Base-by-base conservation (phyloP, 140 eudicot genomes). In the Erigeron philadelphicus region DNA sequence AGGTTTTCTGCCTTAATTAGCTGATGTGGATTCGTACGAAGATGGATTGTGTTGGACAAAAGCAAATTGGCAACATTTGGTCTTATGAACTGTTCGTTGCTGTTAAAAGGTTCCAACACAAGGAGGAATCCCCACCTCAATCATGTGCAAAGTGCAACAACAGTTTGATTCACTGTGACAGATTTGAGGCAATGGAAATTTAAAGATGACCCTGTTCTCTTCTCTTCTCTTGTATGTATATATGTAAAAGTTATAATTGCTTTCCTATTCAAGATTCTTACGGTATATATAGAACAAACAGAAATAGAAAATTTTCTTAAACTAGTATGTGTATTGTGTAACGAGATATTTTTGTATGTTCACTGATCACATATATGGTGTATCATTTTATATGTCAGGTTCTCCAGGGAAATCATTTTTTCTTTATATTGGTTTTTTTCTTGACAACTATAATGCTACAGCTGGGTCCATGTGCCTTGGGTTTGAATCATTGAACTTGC, bases 1-100 rank as follows among this genome's bases (percentile, higher is more conserved):
- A 64, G 70, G 52, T 64, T 43, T 41, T 43, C n/a, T 19, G 41
- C 25, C 44, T 61, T 64, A 64, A 38, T 52, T 21, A 21, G 25
- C 25, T 42, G 38, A 9, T 64, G 53, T 43, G 68, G 54, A 64
- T 15, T 21, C 18, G 2, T 7, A 45, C 46, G 57, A 47, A 21
- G 57, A 18, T 65, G 56, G 56, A 64, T 17, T 44, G 18, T 4
- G 70, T 6, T 44, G 38, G 56, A 45, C 45, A 11, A 45, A 45
- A 11, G 8, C 56, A 65, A 63, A 43, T 1, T n/a, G 42, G 3
- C 70, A 64, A 19, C 17, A 61, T 6, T 61, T 18, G 62, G 49
- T 45, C 49, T 10, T 70, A 56, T 18, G n/a, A 19, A 43, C 65
- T 23, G 17, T 15, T 56, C 38, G 4, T 31, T 31, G 43, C 17